These are phyloP conservation scores for Ocimum tenuiflorum DNA, from an alignment of 257 asterid species.

Conservation along the genomic window DNA sequence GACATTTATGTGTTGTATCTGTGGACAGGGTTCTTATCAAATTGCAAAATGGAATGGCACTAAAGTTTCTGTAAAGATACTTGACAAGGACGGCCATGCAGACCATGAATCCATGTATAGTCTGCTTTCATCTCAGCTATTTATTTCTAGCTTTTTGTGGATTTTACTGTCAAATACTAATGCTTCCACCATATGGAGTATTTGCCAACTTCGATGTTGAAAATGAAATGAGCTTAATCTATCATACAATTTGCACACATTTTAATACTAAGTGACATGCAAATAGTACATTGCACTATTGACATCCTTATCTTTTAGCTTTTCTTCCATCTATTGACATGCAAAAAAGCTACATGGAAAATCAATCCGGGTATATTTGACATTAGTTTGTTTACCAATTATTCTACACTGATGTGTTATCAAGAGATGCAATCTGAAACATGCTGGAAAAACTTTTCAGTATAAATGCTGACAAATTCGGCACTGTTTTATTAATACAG, in stretches of 20 bases:
- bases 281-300: background rate
- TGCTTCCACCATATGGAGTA: background rate
- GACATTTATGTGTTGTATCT: slow-evolving; percentile 7
- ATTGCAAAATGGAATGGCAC: slow-evolving; percentile 98
- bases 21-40: slow-evolving; percentile 80
- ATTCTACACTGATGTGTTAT: background rate
- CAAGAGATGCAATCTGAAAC: too few relatives aligned
- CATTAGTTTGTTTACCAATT: background rate
- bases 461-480: background rate
- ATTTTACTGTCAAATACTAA: slow-evolving; percentile 1
- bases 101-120: slow-evolving; percentile 73
- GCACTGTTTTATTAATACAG: background rate
- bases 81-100: slow-evolving; percentile 74
- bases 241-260: background rate
- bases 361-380: background rate
- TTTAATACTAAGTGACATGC: background rate
- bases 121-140: slow-evolving; percentile 1
- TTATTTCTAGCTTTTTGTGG: background rate
- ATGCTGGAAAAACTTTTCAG: background rate
- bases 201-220: background rate
- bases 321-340: background rate
- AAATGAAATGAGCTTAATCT: slow-evolving; percentile 8
- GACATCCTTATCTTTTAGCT: background rate
- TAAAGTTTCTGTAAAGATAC: slow-evolving; percentile 92
- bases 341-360: background rate